phyloP scores from a whole-genome alignment of 805 yeast species.

The Starmerella khaoyaiensis region DNA sequence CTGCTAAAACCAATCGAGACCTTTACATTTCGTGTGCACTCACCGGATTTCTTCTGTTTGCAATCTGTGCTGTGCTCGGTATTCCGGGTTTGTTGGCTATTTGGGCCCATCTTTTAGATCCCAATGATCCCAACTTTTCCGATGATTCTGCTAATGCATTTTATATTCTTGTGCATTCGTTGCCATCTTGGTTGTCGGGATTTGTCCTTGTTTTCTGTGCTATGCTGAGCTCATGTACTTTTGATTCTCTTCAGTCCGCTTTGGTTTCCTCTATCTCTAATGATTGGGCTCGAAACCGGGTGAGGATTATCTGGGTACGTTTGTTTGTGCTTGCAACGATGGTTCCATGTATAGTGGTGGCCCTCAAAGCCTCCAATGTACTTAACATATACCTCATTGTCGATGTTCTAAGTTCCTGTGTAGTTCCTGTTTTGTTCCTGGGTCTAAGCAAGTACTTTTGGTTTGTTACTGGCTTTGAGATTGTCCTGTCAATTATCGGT shows the following conservation, averaged over 20 bases:
- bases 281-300: slow-evolving; percentile 74
- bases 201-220: slow-evolving; percentile 64
- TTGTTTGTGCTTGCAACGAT: slow-evolving; percentile 57
- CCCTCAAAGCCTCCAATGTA: slow-evolving; percentile 69
- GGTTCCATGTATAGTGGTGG: slow-evolving; percentile 80
- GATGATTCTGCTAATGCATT: slow-evolving; percentile 53
- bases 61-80: slow-evolving; percentile 61
- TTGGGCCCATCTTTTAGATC: slow-evolving; percentile 61
- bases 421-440: slow-evolving; percentile 69
- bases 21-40: slow-evolving; percentile 60
- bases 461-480: slow-evolving; percentile 66
- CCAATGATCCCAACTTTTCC: slow-evolving; percentile 30
- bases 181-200: slow-evolving; percentile 81
- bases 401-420: slow-evolving; percentile 75
- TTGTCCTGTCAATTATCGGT: slow-evolving; percentile 72
- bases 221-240: slow-evolving; percentile 70
- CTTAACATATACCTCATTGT: slow-evolving; percentile 82
- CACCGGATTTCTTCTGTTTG: slow-evolving; percentile 55
- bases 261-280: slow-evolving; percentile 80
- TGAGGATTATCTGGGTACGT: slow-evolving; percentile 55
- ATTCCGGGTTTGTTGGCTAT: slow-evolving; percentile 77
- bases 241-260: slow-evolving; percentile 81
- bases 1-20: slow-evolving; percentile 66
- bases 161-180: slow-evolving; percentile 50
- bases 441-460: slow-evolving; percentile 59